These are phyloP conservation scores for Daedaleopsis sinensis DNA, from an alignment of 768 basidiomycete species.

Conservation along the genomic window DNA sequence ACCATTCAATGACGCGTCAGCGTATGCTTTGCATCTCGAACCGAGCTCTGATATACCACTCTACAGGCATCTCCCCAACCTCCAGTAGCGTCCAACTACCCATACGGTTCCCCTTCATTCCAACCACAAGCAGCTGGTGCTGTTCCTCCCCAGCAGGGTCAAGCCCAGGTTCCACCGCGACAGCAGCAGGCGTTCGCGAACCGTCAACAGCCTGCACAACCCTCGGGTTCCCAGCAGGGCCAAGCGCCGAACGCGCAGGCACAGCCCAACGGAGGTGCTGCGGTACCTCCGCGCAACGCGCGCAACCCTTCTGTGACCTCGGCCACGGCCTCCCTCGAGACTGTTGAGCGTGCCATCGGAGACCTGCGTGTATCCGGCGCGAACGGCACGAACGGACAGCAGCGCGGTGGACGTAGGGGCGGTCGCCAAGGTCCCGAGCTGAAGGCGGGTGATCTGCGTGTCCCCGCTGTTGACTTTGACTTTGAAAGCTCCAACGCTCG, in stretches of 20 bases:
- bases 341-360: slow-evolving; percentile 60
- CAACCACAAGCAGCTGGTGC: slow-evolving; percentile 25
- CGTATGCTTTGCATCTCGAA: slow-evolving; percentile 1
- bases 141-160: slow-evolving; percentile 26
- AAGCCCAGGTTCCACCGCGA: slow-evolving; percentile 24
- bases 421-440: slow-evolving; percentile 33
- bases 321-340: slow-evolving; percentile 75
- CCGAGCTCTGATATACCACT: slow-evolving; percentile 9
- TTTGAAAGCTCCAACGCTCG: slow-evolving; percentile 77
- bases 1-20: slow-evolving; percentile 25
- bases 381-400: slow-evolving; percentile 8
- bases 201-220: slow-evolving; percentile 21
- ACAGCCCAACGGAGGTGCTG: slow-evolving; percentile 35
- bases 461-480: slow-evolving; percentile 82
- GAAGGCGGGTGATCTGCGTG: slow-evolving; percentile 46
- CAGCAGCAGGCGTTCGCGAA: slow-evolving; percentile 19
- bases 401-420: slow-evolving; percentile 41
- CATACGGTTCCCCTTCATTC: slow-evolving; percentile 25
- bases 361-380: slow-evolving; percentile 47
- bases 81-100: slow-evolving; percentile 30
- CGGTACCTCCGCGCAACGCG: slow-evolving; percentile 13
- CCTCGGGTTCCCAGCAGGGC: slow-evolving; percentile 19
- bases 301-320: slow-evolving; percentile 62
- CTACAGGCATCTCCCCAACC: slow-evolving; percentile 52
- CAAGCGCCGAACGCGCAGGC: slow-evolving; percentile 27